These are phyloP conservation scores for Aquanectria penicillioides DNA, from an alignment of 2,329 filamentous ascomycete genomes.

Conservation along the genomic window DNA sequence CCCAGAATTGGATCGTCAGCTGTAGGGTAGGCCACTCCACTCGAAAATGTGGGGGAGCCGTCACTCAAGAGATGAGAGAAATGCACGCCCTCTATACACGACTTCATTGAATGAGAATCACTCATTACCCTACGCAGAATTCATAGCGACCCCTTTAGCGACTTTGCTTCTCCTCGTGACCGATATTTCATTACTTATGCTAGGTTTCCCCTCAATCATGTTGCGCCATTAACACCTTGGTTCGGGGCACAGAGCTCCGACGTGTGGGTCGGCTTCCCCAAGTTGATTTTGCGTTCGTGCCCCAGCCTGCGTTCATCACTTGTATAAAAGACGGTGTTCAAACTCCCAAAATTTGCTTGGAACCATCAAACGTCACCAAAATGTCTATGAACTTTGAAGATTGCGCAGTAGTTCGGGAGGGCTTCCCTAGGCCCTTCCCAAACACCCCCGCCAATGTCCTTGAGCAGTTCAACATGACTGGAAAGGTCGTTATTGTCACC, in stretches of 20 bases:
- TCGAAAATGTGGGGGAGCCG: no score
- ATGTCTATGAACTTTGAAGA: slow-evolving; percentile 44
- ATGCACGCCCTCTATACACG: no score
- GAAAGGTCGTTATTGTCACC: slow-evolving; percentile 54
- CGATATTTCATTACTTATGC: no score
- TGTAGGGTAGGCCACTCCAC: no score
- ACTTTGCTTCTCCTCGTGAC: no score
- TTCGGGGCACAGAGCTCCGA: slow-evolving; percentile 22
- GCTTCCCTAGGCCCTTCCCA: slow-evolving; percentile 40
- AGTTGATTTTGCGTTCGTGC: neutral
- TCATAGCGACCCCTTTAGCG: no score
- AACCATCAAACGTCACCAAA: slow-evolving; percentile 8
- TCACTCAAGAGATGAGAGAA: no score
- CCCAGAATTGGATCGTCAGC: no score
- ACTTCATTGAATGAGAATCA: no score
- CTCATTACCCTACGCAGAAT: no score
- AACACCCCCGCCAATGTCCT: slow-evolving; percentile 50
- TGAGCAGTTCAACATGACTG: slow-evolving; percentile 54
- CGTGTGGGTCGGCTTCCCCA: neutral
- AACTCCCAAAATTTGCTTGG: neutral
- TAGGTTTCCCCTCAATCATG: neutral
- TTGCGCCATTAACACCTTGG: slow-evolving; percentile 8
- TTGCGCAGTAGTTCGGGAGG: slow-evolving; percentile 30
- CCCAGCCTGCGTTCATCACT: neutral
- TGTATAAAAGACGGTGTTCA: neutral